Evolutionary conservation across 2,329 filamentous ascomycete species (phyloP).

Genomic region (Teratosphaeria gauchensis): DNA sequence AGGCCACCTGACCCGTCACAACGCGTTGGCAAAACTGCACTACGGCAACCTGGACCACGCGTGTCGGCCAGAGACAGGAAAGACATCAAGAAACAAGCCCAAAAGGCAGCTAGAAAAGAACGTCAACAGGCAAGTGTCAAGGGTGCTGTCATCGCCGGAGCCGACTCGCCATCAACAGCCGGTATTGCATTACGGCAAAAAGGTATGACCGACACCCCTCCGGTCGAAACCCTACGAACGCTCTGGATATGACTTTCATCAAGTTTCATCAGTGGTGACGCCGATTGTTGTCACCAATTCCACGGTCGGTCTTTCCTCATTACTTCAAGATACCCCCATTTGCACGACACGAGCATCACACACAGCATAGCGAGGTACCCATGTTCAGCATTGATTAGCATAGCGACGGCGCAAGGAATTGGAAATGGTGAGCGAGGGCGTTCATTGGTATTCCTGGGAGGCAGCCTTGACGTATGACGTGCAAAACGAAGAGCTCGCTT

Average conservation of each 20-base stretch:
- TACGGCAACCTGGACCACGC: constrained; percentile 27
- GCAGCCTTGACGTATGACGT: neutral
- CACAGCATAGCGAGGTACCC: constrained; percentile 10
- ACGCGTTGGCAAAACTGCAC: constrained; percentile 20
- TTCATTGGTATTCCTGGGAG: neutral
- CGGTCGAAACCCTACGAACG: constrained; percentile 27
- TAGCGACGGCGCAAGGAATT: constrained; percentile 10
- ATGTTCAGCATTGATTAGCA: constrained; percentile 6
- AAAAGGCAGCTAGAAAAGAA: constrained; percentile 33
- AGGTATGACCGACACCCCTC: constrained; percentile 25
- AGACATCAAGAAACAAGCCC: constrained; percentile 32
- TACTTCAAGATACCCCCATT: constrained; percentile 11
- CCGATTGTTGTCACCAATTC: neutral
- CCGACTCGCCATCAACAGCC: constrained; percentile 13
- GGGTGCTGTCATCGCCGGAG: constrained; percentile 3
- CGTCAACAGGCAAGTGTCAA: constrained; percentile 22
- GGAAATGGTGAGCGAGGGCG: neutral
- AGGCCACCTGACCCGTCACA: constrained; percentile 17
- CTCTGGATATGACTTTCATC: constrained; percentile 25
- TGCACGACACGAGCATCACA: constrained; percentile 2
- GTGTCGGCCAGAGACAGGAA: constrained; percentile 28
- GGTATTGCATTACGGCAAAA: constrained; percentile 23
- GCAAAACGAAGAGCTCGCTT: neutral
- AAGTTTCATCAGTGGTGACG: neutral
- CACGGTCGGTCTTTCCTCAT: neutral